Evolutionary conservation across 441 rosid species (phyloP), one percentile per base, ranked within the genome.

Genomic region (Pelargonium fulgidum): DNA sequence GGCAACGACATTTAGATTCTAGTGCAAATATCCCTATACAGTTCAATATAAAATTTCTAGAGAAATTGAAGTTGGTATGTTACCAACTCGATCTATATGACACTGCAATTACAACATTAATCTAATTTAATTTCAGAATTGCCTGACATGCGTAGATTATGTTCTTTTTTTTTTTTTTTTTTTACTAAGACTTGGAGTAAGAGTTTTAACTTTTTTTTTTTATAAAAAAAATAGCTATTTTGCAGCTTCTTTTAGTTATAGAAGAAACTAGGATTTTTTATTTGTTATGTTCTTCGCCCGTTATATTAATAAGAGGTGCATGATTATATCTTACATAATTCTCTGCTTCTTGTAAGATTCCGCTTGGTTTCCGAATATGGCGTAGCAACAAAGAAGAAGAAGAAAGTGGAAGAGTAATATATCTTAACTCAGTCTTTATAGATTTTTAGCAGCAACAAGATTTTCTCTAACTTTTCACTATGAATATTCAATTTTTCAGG

Each of bases 321-420:
- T 29, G 36, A 29, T 29, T 29, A 29, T 29, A 29, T 29, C 36
- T 29, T 29, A 29, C 36, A 29, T 29, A 29, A 3, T 42, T 42
- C 12, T 42, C 47, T 12, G 54, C 13, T 47, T 47, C n/a, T 3
- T 47, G 14, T 47, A 47, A 50, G 58, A 17, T 17, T 50, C 58
- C 58, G 14, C 14, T 50, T 13, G 58, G 58, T 13, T 4, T n/a
- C 16, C 58, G 58, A 50, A 17, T 50, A 17, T 50, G 58, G 58
- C 58, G 58, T n/a, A n/a, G 16, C 58, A 50, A 13, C 58, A 50
- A 50, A n/a, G 58, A 50, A 50, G 58, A 50, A 14, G 58, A 50
- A 50, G 19, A 50, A 4, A 50, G 16, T 13, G 58, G 58, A 50
- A n/a, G 58, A 50, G 58, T 50, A 50, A 50, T 17, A 50, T 14